Evolutionary conservation across 2,329 filamentous ascomycete species (phyloP).

Genomic region (Colletotrichum higginsianum): DNA sequence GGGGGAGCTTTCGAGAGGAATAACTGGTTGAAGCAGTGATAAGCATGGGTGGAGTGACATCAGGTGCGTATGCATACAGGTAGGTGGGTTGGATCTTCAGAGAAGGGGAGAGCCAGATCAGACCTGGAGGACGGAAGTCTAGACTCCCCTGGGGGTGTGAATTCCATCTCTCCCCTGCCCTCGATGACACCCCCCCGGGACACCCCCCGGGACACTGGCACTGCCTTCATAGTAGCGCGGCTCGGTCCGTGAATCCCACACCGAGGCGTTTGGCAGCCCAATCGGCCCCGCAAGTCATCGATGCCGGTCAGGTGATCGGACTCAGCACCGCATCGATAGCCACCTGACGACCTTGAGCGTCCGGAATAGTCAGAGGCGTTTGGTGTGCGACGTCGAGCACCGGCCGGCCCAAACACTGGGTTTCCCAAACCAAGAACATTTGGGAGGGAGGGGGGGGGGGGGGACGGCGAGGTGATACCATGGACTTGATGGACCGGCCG

Average conservation of each 20-base stretch:
- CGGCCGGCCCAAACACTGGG: slow-evolving; percentile 15
- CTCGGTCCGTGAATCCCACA: slow-evolving; percentile 25
- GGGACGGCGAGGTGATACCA: slow-evolving; percentile 16
- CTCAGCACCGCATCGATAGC: slow-evolving; percentile 20
- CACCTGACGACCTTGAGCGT: slow-evolving; percentile 21
- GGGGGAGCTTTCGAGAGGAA: slow-evolving; percentile 4
- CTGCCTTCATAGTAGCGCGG: slow-evolving; percentile 4
- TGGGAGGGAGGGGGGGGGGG: not conserved
- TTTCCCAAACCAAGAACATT: slow-evolving; percentile 1
- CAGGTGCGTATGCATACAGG: not conserved
- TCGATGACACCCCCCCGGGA: too few relatives aligned
- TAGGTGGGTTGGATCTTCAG: slow-evolving; percentile 8
- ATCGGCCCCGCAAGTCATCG: not conserved
- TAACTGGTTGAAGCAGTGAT: slow-evolving; percentile 6
- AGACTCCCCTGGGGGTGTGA: slow-evolving; percentile 5
- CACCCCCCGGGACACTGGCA: not conserved
- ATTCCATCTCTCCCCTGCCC: not conserved
- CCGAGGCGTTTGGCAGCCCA: slow-evolving; percentile 16
- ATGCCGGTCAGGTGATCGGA: slow-evolving; percentile 42
- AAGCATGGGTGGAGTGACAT: slow-evolving; percentile 10
- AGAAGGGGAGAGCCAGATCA: not conserved
- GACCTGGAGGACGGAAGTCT: not conserved
- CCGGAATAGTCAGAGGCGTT: slow-evolving; percentile 23
- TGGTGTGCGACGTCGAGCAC: slow-evolving; percentile 20
- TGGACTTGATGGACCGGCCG: slow-evolving; percentile 17